Evolutionary conservation across 495 filamentous ascomycete genomes (phyloP).

Genomic region (Penicillium taxi): DNA sequence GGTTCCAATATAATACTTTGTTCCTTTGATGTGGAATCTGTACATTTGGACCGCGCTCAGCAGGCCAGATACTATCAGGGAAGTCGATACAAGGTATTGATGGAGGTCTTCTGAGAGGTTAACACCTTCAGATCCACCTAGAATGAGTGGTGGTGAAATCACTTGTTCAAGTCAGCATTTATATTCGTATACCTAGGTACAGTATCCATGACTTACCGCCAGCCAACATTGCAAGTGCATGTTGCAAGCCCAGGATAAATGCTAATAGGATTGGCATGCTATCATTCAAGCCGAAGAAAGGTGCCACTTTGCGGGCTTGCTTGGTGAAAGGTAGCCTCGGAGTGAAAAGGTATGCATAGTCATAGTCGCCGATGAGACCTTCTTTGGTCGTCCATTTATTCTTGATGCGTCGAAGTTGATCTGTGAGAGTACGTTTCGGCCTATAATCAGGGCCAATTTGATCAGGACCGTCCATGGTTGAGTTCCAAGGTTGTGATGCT

Average conservation of each 20-base stretch:
- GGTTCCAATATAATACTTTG: slow-evolving; percentile 80
- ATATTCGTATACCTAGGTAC: neutral
- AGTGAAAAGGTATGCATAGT: slow-evolving; percentile 71
- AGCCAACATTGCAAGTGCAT: slow-evolving; percentile 60
- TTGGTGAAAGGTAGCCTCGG: slow-evolving; percentile 81
- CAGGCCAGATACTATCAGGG: slow-evolving; percentile 77
- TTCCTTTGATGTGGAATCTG: slow-evolving; percentile 70
- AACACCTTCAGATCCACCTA: slow-evolving; percentile 55
- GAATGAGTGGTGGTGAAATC: slow-evolving; percentile 75
- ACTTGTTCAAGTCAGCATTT: slow-evolving; percentile 21
- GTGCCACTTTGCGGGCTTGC: slow-evolving; percentile 52
- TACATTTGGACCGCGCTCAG: slow-evolving; percentile 77
- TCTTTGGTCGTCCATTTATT: slow-evolving; percentile 50
- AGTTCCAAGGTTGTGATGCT: no score
- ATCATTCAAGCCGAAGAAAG: slow-evolving; percentile 86
- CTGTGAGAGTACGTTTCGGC: slow-evolving; percentile 32
- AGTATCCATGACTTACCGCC: slow-evolving; percentile 44
- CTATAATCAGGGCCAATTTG: slow-evolving; percentile 42
- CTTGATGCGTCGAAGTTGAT: slow-evolving; percentile 28
- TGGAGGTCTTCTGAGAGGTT: slow-evolving; percentile 52
- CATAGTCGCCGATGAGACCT: slow-evolving; percentile 75
- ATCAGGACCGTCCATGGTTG: slow-evolving; percentile 43
- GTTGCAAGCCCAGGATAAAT: slow-evolving; percentile 63
- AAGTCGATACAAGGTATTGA: slow-evolving; percentile 84
- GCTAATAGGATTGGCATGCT: slow-evolving; percentile 72